Base-by-base conservation (phyloP, 2,329 filamentous ascomycete species). In the Huntiella savannae region DNA sequence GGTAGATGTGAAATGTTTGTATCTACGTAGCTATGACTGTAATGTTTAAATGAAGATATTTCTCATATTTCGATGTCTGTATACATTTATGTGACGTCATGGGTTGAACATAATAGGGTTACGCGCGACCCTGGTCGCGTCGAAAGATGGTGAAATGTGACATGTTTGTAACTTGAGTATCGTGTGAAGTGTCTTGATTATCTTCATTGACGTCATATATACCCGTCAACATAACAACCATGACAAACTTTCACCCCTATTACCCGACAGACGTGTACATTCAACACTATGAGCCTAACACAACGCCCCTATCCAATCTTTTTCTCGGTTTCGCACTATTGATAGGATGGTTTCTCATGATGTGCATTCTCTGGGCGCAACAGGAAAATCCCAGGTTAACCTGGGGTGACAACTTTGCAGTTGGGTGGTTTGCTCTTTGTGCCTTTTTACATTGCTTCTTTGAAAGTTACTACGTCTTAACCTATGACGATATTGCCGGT, bases 401-500 rank as follows among this genome's bases (percentile, higher is more conserved):
- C 8, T 5, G 12, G 11, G 5, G n/a, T 5, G 49, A 50, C 33
- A 35, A 33, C 19, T 19, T 41, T 33, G 33, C 33, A 22, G 33
- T 50, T 3, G 16, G 32, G 19, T 50, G 49, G 49, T 47, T 50
- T 33, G 16, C 39, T 15, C 34, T 47, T 4, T 50, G 49, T 50
- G 77, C 75, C 2, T 75, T 70, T 53, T 67, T 93, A 34, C 86
- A 94, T 62, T 69, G 80, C 47, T 77, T 81, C 56, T 93, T 93
- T 59, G 85, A 93, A 64, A 82, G 80, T 75, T 53, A 79, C 34
- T 93, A 92, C 60, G 92, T 85, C 58, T 69, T 86, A 51, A 60
- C 73, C 52, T 75, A 87, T 58, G 62, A 65, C 16, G 65, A 63
- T 17, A 69, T 94, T 58, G 74, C 77, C 0, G 65, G 71, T 8